Evolutionary conservation across 345 rosid genomes (phyloP).

Genomic region (Lagerstroemia speciosa): DNA sequence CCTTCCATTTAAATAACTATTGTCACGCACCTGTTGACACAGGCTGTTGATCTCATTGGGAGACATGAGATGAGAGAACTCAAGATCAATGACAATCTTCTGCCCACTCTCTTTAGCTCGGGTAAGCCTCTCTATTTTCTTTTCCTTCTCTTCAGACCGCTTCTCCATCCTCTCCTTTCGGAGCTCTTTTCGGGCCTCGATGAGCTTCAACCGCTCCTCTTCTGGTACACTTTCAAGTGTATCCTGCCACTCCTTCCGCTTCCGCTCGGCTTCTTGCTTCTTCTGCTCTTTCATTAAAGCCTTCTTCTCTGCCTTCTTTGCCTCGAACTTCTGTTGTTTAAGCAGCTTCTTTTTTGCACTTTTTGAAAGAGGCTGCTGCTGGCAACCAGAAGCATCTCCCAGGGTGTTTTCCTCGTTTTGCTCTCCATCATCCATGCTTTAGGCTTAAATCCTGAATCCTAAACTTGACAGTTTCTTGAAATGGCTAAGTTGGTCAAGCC

Average conservation of each 20-base stretch:
- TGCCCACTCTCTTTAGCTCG: slow-evolving; percentile 58
- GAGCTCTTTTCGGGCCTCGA: slow-evolving; percentile 52
- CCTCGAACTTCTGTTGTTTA: slow-evolving; percentile 69
- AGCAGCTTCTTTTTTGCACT: slow-evolving; percentile 73
- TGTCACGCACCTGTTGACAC: slow-evolving; percentile 61
- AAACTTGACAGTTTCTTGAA: neutral
- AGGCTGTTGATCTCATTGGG: slow-evolving; percentile 70
- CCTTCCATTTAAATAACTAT: neutral
- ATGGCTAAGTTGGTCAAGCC: neutral
- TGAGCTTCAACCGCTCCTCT: slow-evolving; percentile 56
- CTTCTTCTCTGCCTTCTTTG: slow-evolving; percentile 84
- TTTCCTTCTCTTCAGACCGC: slow-evolving; percentile 58
- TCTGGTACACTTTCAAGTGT: slow-evolving; percentile 39
- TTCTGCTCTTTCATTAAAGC: slow-evolving; percentile 62
- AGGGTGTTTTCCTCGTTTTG: neutral
- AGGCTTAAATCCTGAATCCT: neutral
- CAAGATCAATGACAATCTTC: slow-evolving; percentile 72
- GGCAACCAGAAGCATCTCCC: neutral
- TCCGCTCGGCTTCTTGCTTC: slow-evolving; percentile 54
- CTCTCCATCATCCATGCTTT: slow-evolving; percentile 1
- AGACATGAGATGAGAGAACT: slow-evolving; percentile 73
- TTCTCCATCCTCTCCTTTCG: slow-evolving; percentile 72
- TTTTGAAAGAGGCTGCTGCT: slow-evolving; percentile 40
- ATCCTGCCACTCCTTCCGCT: slow-evolving; percentile 53
- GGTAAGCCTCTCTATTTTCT: slow-evolving; percentile 47